Evolutionary conservation across 2,329 filamentous ascomycete species (phyloP).

Genomic region (Tolypocladium amazonense): DNA sequence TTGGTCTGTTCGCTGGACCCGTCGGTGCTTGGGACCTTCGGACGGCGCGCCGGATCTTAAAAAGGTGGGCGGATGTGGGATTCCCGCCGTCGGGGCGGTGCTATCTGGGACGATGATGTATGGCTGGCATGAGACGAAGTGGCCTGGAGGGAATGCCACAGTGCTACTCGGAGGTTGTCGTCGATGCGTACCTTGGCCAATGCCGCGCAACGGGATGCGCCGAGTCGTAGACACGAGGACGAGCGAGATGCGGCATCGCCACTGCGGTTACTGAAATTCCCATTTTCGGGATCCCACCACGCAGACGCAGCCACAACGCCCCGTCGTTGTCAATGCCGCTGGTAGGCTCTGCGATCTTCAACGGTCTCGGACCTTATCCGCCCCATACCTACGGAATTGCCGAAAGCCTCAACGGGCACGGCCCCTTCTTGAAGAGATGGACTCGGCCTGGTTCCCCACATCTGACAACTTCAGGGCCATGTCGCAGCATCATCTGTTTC

Average conservation of each 20-base stretch:
- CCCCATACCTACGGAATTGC: background rate
- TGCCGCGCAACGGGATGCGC: background rate
- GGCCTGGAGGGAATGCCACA: background rate
- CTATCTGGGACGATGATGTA: background rate
- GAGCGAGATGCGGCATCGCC: background rate
- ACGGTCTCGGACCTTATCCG: background rate
- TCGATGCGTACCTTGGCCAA: background rate
- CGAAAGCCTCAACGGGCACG: background rate
- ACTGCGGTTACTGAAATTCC: background rate
- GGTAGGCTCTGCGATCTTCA: background rate
- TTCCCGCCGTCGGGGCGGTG: background rate
- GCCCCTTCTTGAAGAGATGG: background rate
- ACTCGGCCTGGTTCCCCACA: background rate
- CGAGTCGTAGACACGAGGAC: background rate
- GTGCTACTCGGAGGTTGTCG: background rate
- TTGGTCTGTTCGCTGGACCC: background rate
- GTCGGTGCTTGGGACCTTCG: background rate
- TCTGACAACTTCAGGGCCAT: background rate
- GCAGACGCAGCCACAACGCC: background rate
- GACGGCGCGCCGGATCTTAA: conserved; percentile 3
- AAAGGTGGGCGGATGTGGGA: conserved; percentile 5
- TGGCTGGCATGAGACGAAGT: background rate
- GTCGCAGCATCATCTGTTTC: background rate
- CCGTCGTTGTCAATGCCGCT: background rate
- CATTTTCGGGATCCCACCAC: background rate